A percentile compares a stretch with the other conserved stretches of the same genome.
Evolutionary conservation across 352 stramenopile genomes (phyloP).

Genomic region (Globisporangium abappressorium): DNA sequence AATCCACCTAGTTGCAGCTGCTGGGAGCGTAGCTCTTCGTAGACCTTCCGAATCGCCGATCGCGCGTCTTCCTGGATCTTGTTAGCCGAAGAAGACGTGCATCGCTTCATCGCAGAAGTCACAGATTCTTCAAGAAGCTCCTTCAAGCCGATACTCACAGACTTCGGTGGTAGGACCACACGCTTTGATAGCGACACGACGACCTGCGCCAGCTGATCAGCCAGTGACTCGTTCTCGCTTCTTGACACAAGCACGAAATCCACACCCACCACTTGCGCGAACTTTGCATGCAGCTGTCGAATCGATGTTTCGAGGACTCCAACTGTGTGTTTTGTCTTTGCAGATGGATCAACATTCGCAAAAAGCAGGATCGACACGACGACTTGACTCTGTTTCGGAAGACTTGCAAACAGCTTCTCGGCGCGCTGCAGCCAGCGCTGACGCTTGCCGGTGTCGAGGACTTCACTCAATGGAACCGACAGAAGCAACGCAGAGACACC

Average conservation of each 20-base stretch:
- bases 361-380: conserved; percentile 44
- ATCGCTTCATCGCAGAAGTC: conserved; percentile 32
- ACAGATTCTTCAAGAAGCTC: conserved; percentile 41
- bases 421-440: conserved; percentile 46
- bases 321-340: conserved; percentile 14
- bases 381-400: conserved; percentile 34
- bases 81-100: conserved; percentile 20
- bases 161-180: conserved; percentile 10
- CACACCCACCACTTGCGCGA: conserved; percentile 21
- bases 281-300: conserved; percentile 26
- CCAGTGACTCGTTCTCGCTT: background rate
- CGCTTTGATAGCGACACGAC: conserved; percentile 20
- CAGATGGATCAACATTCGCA: conserved; percentile 24
- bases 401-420: conserved; percentile 24
- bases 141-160: conserved; percentile 29
- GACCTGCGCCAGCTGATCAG: conserved; percentile 27
- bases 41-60: conserved; percentile 11
- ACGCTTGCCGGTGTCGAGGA: conserved; percentile 30
- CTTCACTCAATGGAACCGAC: conserved; percentile 46
- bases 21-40: conserved; percentile 24
- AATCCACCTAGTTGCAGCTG: conserved; percentile 8
- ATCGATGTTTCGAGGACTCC: conserved; percentile 27
- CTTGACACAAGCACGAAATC: conserved; percentile 12
- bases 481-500: conserved; percentile 54
- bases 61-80: conserved; percentile 7